Conservation (phyloP, 2,329 filamentous ascomycete species). For the Cordyceps cateniannulata region DNA sequence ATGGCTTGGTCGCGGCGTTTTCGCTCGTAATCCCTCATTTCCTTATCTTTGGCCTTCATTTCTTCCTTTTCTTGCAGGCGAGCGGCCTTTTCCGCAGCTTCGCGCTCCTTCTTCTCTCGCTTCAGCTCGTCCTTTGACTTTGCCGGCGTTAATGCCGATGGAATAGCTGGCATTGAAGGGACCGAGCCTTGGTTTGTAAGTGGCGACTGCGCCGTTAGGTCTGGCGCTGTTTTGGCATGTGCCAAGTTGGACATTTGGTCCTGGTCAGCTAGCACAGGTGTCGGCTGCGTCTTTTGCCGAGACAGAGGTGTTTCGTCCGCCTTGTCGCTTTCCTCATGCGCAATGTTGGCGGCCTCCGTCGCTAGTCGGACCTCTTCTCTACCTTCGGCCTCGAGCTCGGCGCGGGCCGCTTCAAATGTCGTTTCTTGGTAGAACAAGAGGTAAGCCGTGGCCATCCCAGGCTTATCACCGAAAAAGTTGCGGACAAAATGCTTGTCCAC, state of each 20-base stretch:
- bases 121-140: constrained; percentile 55
- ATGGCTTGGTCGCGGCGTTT: constrained; percentile 45
- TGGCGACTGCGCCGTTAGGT: constrained; percentile 15
- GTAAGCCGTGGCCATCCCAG: constrained; percentile 88
- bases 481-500: constrained; percentile 94
- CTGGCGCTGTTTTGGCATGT: constrained; percentile 60
- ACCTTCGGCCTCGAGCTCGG: constrained; percentile 79
- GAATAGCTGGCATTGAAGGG: constrained; percentile 11
- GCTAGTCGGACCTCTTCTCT: constrained; percentile 53
- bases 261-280: constrained; percentile 38
- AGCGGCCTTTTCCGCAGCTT: constrained; percentile 49
- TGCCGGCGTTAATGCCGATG: constrained; percentile 16
- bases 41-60: constrained; percentile 29
- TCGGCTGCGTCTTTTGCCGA: constrained; percentile 45
- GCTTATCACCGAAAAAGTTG: constrained; percentile 94
- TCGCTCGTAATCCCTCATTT: constrained; percentile 32
- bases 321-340: constrained; percentile 40
- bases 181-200: constrained; percentile 16
- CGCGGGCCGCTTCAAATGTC: constrained; percentile 58
- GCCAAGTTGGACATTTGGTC: constrained; percentile 54
- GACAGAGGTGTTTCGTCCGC: constrained; percentile 40
- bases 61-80: constrained; percentile 48
- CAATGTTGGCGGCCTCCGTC: constrained; percentile 50
- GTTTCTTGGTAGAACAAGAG: constrained; percentile 97
- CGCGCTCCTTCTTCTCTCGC: constrained; percentile 63